phyloP scores from a whole-genome alignment of 169 alveolate species.

The Eimeria maxima region DNA sequence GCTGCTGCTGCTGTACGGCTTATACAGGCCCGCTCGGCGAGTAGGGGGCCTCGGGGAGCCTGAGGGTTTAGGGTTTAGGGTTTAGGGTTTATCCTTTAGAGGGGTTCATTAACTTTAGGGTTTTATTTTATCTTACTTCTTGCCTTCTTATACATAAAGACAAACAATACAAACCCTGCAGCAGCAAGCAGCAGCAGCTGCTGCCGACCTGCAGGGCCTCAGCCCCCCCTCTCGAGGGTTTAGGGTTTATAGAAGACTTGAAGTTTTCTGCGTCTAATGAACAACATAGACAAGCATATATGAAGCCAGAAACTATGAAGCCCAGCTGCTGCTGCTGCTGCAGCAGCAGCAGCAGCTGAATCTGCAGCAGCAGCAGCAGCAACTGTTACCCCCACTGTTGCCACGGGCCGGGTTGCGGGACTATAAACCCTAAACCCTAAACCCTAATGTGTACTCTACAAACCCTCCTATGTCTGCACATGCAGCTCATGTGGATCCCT shows the following conservation, averaged over 20 bases:
- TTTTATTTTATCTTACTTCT: background rate
- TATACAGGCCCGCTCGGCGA: conserved; percentile 3
- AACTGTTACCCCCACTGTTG: background rate
- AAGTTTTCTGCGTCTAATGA: background rate
- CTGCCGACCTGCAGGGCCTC: background rate
- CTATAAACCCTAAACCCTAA: conserved; percentile 52
- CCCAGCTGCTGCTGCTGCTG: background rate
- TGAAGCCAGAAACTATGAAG: background rate
- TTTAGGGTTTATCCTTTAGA: conserved; percentile 17
- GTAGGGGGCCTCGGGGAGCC: background rate
- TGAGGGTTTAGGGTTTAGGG: conserved; percentile 15
- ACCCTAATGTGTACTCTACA: background rate
- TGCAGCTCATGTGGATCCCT: background rate
- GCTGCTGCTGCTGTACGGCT: background rate
- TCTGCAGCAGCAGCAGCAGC: conserved; percentile 25
- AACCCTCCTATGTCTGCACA: background rate
- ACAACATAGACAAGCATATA: background rate
- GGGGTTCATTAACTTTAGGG: no score
- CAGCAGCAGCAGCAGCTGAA: conserved; percentile 2
- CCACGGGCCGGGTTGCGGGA: background rate
- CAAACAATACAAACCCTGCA: background rate
- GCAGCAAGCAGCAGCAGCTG: background rate
- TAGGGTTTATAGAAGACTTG: background rate
- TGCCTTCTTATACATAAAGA: background rate
- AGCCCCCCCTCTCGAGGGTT: background rate